These are phyloP conservation scores for Ocimum tenuiflorum DNA, from an alignment of 257 asterid genomes.

Conservation along the genomic window DNA sequence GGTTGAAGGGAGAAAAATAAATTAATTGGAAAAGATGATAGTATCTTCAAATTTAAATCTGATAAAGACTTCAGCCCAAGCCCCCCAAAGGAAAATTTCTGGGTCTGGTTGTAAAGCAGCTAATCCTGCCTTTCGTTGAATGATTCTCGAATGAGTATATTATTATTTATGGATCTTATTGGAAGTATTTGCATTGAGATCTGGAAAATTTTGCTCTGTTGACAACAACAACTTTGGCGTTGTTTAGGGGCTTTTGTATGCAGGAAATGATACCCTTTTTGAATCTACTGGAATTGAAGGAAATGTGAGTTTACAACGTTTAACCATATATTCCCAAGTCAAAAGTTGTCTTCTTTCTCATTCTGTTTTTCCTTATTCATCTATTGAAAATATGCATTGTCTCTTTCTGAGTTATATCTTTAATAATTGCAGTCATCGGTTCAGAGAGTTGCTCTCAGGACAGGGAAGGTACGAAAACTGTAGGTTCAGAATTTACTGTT, in stretches of 20 bases:
- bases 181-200: background rate
- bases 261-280: conserved; percentile 60
- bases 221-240: conserved; percentile 8
- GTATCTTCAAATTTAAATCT: too few relatives aligned
- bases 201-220: background rate
- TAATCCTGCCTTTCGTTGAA: too few relatives aligned
- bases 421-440: conserved; percentile 74
- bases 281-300: conserved; percentile 90
- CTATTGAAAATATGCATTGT: too few relatives aligned
- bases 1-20: too few relatives aligned
- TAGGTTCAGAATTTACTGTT: conserved; percentile 1
- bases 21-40: too few relatives aligned
- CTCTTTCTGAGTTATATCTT: conserved; percentile 5
- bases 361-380: conserved; percentile 4
- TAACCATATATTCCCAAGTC: background rate
- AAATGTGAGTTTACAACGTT: conserved; percentile 48
- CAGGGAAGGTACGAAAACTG: conserved; percentile 62
- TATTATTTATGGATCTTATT: background rate
- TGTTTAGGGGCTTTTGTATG: conserved; percentile 84
- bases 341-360: background rate
- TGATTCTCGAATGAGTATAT: too few relatives aligned
- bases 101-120: too few relatives aligned
- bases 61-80: too few relatives aligned
- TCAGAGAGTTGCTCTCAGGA: conserved; percentile 64
- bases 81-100: too few relatives aligned